phyloP scores from a whole-genome alignment of 2,329 filamentous ascomycete genomes.

The Esteya vermicola region DNA sequence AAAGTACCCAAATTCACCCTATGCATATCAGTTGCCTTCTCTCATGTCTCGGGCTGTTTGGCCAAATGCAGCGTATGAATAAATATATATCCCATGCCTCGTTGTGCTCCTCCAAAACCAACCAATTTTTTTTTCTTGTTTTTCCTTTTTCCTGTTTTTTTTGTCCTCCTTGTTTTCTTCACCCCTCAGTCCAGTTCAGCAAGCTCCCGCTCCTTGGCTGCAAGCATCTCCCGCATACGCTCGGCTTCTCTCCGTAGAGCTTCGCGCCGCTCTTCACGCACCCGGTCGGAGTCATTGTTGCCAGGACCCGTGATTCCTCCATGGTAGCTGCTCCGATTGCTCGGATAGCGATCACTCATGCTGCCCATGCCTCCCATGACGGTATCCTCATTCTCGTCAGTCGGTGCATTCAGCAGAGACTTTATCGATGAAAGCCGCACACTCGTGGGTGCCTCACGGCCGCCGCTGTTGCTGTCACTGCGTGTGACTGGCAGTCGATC shows the following conservation, averaged over 20 bases:
- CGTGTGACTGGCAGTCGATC: neutral
- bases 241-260: conserved; percentile 61
- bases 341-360: conserved; percentile 7
- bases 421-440: conserved; percentile 62
- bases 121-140: neutral
- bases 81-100: neutral
- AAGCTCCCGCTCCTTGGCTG: conserved; percentile 61
- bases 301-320: too few species aligned
- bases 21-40: too few species aligned
- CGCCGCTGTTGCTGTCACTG: conserved; percentile 16
- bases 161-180: neutral
- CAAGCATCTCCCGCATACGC: conserved; percentile 57
- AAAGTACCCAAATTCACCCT: too few species aligned
- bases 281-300: neutral
- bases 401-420: conserved; percentile 53
- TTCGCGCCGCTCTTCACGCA: conserved; percentile 42
- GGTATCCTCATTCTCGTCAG: conserved; percentile 19
- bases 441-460: conserved; percentile 38
- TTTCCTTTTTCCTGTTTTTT: neutral
- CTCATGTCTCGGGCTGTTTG: too few species aligned
- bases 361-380: conserved; percentile 9
- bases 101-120: too few species aligned
- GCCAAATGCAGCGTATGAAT: too few species aligned
- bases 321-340: too few species aligned
- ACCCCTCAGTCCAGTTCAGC: conserved; percentile 23